phyloP scores from a whole-genome alignment of 2,329 filamentous ascomycete species.

The Lecanicillium sp. region DNA sequence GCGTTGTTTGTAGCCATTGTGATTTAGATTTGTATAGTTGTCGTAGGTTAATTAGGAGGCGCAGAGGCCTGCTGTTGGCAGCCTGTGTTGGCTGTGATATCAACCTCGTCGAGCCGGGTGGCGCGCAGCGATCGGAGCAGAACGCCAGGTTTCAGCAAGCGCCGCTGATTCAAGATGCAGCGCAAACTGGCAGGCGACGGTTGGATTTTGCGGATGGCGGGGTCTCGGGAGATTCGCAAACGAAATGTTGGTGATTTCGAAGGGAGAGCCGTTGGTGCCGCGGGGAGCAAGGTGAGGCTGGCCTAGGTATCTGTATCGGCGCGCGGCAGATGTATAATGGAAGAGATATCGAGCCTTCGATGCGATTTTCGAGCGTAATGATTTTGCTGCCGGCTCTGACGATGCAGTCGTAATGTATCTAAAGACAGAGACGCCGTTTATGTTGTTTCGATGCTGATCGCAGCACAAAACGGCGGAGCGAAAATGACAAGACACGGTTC shows the following conservation, averaged over 20 bases:
- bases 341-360: not conserved
- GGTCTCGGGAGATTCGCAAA: not conserved
- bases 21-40: not conserved
- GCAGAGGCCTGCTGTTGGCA: too few relatives aligned
- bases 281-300: too few relatives aligned
- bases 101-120: too few relatives aligned
- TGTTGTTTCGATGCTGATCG: not conserved
- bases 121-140: too few relatives aligned
- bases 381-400: too few relatives aligned
- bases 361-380: too few relatives aligned
- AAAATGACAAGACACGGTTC: not conserved
- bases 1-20: conserved; percentile 15
- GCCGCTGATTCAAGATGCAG: too few relatives aligned
- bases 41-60: not conserved
- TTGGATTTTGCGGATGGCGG: not conserved
- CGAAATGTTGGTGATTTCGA: not conserved
- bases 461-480: too few relatives aligned
- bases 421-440: not conserved
- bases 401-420: not conserved
- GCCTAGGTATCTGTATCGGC: not conserved
- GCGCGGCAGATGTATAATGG: too few relatives aligned
- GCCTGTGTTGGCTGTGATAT: too few relatives aligned
- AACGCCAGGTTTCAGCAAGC: too few relatives aligned
- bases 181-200: too few relatives aligned
- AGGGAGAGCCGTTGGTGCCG: conserved; percentile 3